Evolutionary conservation across 139 green algal species (phyloP).

Genomic region (Picochlorum sp.): DNA sequence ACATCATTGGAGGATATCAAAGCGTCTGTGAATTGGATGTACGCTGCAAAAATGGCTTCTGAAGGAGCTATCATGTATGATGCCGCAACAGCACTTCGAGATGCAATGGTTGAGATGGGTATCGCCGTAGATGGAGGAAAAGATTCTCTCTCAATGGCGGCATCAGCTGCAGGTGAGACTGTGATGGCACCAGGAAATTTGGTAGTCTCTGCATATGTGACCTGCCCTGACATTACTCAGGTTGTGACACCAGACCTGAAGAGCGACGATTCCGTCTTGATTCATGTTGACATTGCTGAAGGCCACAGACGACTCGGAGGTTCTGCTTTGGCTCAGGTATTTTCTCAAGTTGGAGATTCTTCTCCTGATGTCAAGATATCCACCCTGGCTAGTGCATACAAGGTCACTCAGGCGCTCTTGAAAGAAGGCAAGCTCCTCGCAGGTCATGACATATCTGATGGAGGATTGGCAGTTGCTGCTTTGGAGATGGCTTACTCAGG

Average conservation of each 20-base stretch:
- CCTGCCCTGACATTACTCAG: constrained; percentile 92
- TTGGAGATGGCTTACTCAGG: constrained; percentile 95
- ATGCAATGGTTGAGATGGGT: constrained; percentile 67
- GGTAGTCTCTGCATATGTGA: constrained; percentile 89
- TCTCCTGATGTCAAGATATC: constrained; percentile 72
- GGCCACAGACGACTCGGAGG: constrained; percentile 72
- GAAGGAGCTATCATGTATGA: constrained; percentile 96
- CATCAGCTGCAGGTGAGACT: constrained; percentile 65
- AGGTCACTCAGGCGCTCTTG: constrained; percentile 76
- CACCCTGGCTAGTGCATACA: constrained; percentile 63
- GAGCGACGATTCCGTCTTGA: constrained; percentile 45
- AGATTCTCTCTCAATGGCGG: constrained; percentile 97
- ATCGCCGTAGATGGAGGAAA: constrained; percentile 96
- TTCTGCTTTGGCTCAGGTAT: constrained; percentile 82
- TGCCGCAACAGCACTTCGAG: constrained; percentile 64
- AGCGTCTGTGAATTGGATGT: constrained; percentile 98
- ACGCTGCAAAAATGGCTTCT: constrained; percentile 89
- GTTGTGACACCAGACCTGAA: constrained; percentile 75
- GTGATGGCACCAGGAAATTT: constrained; percentile 95
- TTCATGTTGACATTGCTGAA: constrained; percentile 85
- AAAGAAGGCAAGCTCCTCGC: constrained; percentile 53
- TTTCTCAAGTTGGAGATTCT: constrained; percentile 64
- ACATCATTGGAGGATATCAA: constrained; percentile 82
- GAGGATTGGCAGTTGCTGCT: constrained; percentile 71
- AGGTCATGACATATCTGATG: constrained; percentile 94